Evolutionary conservation across 371 early-diverging fungal genomes (phyloP).

Genomic region (Apophysomyces sp.): DNA sequence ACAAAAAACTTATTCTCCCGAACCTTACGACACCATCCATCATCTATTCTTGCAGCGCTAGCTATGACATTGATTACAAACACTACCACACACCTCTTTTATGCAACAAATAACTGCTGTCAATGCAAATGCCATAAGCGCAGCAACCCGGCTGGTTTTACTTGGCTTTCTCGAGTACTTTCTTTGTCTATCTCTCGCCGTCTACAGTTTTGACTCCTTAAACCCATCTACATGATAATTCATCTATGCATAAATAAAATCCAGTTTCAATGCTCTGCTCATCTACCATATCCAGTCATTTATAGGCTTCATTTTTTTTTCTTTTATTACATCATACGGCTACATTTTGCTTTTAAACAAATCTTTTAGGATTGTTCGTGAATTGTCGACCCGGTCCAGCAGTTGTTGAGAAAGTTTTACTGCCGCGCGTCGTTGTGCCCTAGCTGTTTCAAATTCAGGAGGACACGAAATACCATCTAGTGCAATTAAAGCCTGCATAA

Average conservation of each 20-base stretch:
- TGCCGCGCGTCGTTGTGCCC: slow-evolving; percentile 2
- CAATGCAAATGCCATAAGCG: background rate
- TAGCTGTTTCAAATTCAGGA: background rate
- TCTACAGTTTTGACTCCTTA: background rate
- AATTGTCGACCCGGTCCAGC: slow-evolving; percentile 4
- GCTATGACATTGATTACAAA: background rate
- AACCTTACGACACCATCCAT: background rate
- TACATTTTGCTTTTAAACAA: background rate
- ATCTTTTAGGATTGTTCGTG: background rate
- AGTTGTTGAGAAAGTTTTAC: slow-evolving; percentile 2
- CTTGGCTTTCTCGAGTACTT: background rate
- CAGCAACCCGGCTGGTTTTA: background rate
- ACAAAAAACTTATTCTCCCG: background rate
- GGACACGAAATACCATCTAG: slow-evolving; percentile 8
- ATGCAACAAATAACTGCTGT: background rate
- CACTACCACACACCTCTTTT: background rate
- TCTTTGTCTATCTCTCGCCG: background rate
- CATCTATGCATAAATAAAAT: background rate
- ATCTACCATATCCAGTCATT: background rate
- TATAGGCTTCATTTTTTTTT: background rate
- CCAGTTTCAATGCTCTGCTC: background rate
- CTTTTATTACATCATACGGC: background rate
- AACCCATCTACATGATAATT: too few species aligned
- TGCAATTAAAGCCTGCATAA: slow-evolving; percentile 5
- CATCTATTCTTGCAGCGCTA: background rate